Evolutionary conservation across 225 moss, liverwort and hornwort genomes (phyloP).

Genomic region (Lunularia cruciata): DNA sequence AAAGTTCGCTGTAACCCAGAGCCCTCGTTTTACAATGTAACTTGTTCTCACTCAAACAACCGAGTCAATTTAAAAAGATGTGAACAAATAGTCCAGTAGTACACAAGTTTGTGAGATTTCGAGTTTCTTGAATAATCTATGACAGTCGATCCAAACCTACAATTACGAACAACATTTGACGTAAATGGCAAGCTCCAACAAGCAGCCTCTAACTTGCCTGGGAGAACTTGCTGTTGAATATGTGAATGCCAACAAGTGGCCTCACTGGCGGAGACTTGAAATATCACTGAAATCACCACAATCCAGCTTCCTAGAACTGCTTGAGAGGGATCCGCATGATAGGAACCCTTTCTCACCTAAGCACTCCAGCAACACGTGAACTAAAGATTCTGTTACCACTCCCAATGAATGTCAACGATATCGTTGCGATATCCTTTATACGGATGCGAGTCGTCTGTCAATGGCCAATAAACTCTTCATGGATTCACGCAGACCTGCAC

Average conservation of each 20-base stretch:
- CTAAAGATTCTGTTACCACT: conserved; percentile 11
- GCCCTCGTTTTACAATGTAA: too few species aligned
- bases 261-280: neutral
- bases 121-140: neutral
- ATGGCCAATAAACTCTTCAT: conserved; percentile 17
- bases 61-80: too few species aligned
- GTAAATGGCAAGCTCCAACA: neutral
- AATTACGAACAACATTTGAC: neutral
- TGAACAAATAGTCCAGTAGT: too few species aligned
- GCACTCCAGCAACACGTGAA: conserved; percentile 8
- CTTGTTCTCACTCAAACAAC: too few species aligned
- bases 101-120: conserved; percentile 2
- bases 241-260: neutral
- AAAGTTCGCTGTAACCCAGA: too few species aligned
- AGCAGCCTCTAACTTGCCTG: conserved; percentile 3
- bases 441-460: conserved; percentile 20
- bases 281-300: conserved; percentile 5
- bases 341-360: conserved; percentile 1
- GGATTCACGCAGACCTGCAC: conserved; percentile 16
- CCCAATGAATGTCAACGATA: neutral
- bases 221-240: neutral
- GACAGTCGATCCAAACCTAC: neutral
- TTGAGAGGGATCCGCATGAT: neutral
- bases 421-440: neutral
- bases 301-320: neutral